Evolutionary conservation across 306 rosid genomes (phyloP).

Genomic region (Malus sieversii): DNA sequence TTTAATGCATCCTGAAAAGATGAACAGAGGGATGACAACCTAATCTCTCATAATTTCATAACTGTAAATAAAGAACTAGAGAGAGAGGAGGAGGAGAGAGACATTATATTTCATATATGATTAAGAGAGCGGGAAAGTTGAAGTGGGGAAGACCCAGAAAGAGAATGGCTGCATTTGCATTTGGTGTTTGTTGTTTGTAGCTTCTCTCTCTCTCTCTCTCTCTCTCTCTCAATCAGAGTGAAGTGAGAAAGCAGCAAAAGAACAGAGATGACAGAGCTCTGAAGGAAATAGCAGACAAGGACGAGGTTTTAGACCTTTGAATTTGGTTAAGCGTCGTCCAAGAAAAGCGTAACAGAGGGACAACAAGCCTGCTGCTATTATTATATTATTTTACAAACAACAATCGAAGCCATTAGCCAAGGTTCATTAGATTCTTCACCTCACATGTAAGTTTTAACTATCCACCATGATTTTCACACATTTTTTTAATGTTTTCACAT

Average conservation of each 20-base stretch:
- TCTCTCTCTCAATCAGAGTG: constrained; percentile 41
- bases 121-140: constrained; percentile 67
- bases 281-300: constrained; percentile 44
- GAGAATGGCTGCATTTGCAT: constrained; percentile 18
- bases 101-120: constrained; percentile 26
- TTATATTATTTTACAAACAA: neutral
- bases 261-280: constrained; percentile 8
- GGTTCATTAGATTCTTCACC: no score
- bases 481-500: no score
- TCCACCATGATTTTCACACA: no score
- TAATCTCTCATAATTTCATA: neutral
- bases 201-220: neutral
- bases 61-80: neutral
- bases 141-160: constrained; percentile 27
- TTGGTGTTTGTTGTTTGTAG: constrained; percentile 10
- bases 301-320: constrained; percentile 39
- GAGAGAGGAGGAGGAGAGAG: neutral
- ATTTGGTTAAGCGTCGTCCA: constrained; percentile 35
- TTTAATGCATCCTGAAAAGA: constrained; percentile 21
- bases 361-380: constrained; percentile 12
- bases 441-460: no score
- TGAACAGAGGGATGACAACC: constrained; percentile 10
- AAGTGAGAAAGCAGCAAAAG: constrained; percentile 35
- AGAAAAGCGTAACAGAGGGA: constrained; percentile 33
- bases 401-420: no score